Evolutionary conservation across 305 asterid species (phyloP).

Genomic region (Rubia tinctorum): DNA sequence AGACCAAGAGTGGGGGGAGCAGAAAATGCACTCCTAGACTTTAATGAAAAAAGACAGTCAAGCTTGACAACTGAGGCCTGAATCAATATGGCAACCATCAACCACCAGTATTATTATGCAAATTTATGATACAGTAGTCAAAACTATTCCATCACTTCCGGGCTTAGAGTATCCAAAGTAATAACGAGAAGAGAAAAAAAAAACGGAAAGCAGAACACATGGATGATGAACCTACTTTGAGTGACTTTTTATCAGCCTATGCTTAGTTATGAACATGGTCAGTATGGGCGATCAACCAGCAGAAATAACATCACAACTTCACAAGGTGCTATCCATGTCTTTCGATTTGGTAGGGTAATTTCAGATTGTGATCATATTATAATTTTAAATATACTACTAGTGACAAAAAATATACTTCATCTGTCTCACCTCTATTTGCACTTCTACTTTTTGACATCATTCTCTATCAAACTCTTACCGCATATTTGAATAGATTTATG

Average conservation of each 20-base stretch:
- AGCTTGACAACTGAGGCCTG: constrained; percentile 5
- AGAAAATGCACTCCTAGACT: constrained; percentile 2
- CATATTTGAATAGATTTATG: too few species aligned
- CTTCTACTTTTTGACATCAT: too few species aligned
- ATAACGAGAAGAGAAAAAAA: background rate
- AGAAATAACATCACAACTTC: background rate
- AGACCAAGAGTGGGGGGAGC: background rate
- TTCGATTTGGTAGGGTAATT: background rate
- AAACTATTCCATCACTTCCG: background rate
- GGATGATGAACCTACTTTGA: constrained; percentile 1
- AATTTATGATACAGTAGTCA: background rate
- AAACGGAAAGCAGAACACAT: background rate
- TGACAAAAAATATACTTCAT: too few species aligned
- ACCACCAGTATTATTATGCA: background rate
- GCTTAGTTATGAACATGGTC: background rate
- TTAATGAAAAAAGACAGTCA: background rate
- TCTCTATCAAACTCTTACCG: too few species aligned
- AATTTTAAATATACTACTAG: too few species aligned
- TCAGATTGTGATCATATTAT: background rate
- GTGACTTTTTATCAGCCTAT: background rate
- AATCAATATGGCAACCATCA: background rate
- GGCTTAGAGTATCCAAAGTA: background rate
- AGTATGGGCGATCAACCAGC: background rate
- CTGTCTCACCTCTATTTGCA: too few species aligned
- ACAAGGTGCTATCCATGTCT: background rate